Evolutionary conservation across 2,329 filamentous ascomycete genomes (phyloP).

Genomic region (Verticillium tricorpus): DNA sequence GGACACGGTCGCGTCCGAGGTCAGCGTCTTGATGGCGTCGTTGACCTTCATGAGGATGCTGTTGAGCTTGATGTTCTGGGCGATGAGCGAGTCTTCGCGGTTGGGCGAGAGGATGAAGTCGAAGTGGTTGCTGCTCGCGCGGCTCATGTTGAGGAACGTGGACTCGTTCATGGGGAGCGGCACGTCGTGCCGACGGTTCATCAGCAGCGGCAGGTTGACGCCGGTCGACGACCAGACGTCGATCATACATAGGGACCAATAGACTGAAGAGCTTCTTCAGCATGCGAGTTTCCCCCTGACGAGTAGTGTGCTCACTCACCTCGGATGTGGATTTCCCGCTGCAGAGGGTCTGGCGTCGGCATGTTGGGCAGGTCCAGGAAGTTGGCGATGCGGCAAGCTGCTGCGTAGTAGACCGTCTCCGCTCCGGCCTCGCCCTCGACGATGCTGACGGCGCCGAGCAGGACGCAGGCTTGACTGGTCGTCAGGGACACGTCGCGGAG

Average conservation of each 20-base stretch:
- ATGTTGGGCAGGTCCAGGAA: slow-evolving; percentile 29
- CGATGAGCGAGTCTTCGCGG: slow-evolving; percentile 14
- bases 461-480: slow-evolving; percentile 33
- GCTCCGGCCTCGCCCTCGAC: slow-evolving; percentile 27
- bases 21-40: slow-evolving; percentile 20
- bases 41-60: slow-evolving; percentile 33
- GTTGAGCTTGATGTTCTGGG: slow-evolving; percentile 21
- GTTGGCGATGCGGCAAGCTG: slow-evolving; percentile 30
- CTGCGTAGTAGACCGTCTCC: slow-evolving; percentile 32
- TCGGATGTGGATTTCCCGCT: slow-evolving; percentile 30
- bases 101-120: slow-evolving; percentile 14
- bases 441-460: slow-evolving; percentile 27
- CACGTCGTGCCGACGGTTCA: slow-evolving; percentile 16
- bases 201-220: slow-evolving; percentile 16
- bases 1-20: slow-evolving; percentile 9
- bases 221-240: slow-evolving; percentile 18
- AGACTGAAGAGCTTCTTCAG: slow-evolving; percentile 8
- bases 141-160: slow-evolving; percentile 22
- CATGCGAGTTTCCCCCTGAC: background rate
- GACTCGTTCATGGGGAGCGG: slow-evolving; percentile 31
- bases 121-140: slow-evolving; percentile 13
- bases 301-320: slow-evolving; percentile 8
- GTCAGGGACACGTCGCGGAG: slow-evolving; percentile 27
- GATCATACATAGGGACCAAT: slow-evolving; percentile 18
- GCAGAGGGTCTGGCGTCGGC: slow-evolving; percentile 18